phyloP scores from a whole-genome alignment of 306 rosid genomes.

The Mimosa pudica region DNA sequence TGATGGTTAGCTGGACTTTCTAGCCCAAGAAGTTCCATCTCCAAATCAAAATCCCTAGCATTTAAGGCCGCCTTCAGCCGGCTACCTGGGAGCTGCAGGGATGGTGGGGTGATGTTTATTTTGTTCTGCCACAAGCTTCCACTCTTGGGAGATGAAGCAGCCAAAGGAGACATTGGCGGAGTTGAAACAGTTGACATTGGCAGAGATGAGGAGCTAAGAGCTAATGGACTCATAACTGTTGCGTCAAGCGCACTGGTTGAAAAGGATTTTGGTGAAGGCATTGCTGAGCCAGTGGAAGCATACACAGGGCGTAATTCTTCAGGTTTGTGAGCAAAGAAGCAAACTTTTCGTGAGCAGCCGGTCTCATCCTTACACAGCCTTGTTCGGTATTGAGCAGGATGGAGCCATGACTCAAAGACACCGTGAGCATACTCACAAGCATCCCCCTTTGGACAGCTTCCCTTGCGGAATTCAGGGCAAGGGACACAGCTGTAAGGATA shows the following conservation, averaged over 20 bases:
- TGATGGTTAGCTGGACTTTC: slow-evolving; percentile 61
- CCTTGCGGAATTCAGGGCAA: slow-evolving; percentile 96
- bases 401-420: slow-evolving; percentile 99
- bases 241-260: slow-evolving; percentile 57
- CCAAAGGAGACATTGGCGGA: slow-evolving; percentile 91
- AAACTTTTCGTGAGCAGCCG: slow-evolving; percentile 85
- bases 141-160: slow-evolving; percentile 81
- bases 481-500: slow-evolving; percentile 99
- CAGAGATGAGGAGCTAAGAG: slow-evolving; percentile 76
- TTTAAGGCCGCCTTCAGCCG: slow-evolving; percentile 76
- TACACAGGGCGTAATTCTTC: slow-evolving; percentile 93
- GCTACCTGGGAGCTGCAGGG: slow-evolving; percentile 89
- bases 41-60: slow-evolving; percentile 84
- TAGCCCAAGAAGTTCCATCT: slow-evolving; percentile 77
- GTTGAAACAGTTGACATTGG: slow-evolving; percentile 78
- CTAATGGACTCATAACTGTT: slow-evolving; percentile 73
- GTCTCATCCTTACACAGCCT: slow-evolving; percentile 98
- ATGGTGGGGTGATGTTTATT: slow-evolving; percentile 76
- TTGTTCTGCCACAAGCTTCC: slow-evolving; percentile 95
- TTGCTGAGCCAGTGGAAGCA: slow-evolving; percentile 93
- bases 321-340: slow-evolving; percentile 94
- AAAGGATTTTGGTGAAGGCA: slow-evolving; percentile 91
- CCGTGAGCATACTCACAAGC: slow-evolving; percentile 97
- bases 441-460: slow-evolving; percentile 86
- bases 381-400: slow-evolving; percentile 96